Evolutionary conservation across 2,329 filamentous ascomycete species (phyloP), one percentile per base, ranked within the genome.

Genomic region (Colletotrichum echinochloae): DNA sequence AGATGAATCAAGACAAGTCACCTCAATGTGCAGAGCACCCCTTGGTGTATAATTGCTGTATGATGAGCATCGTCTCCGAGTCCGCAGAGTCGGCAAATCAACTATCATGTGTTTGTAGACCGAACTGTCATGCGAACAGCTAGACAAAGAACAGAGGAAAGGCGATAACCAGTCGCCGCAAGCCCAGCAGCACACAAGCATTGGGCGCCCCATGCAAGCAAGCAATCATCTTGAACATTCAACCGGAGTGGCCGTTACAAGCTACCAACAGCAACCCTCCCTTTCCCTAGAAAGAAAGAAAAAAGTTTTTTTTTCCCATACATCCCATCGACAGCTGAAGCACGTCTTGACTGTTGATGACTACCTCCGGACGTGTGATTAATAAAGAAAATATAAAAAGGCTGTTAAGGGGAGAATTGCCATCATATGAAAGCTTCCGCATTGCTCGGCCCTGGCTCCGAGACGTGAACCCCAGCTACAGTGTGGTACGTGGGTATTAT

Each of bases 1-100:
- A 63, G 56, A 66, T n/a, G 60, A 65, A 66, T 26, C 35, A 60
- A 68, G 37, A 68, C 37, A 49, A 68, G 23, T 54, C 46, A 44
- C 41, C 52, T 59, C 37, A 57, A 52, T 1, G 23, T 48, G 26
- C 9, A 9, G n/a, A 35, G 4, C n/a, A n/a, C 46, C 30, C 18
- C 6, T 16, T 9, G 3, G 8, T 33, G 20, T 30, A 18, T 33
- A n/a, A 35, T 2, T 16, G 26, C 46, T 14, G 46, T 20, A 23
- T 30, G 48, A 9, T 18, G 46, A 26, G 2, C 26, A 16, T 20
- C 14, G 8, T 20, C 23, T 39, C 2, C 2, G n/a, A 30, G 8
- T 30, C 37, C 8, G 5, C 12, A 39, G 7, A 30, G 8, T 30
- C 37, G 5, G 5, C 12, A 39, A 3, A 26, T 37, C 3, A 14